Evolutionary conservation across 179 eudicot genomes (phyloP), one percentile per base, ranked within the genome.

Genomic region (Drosera spatulata): DNA sequence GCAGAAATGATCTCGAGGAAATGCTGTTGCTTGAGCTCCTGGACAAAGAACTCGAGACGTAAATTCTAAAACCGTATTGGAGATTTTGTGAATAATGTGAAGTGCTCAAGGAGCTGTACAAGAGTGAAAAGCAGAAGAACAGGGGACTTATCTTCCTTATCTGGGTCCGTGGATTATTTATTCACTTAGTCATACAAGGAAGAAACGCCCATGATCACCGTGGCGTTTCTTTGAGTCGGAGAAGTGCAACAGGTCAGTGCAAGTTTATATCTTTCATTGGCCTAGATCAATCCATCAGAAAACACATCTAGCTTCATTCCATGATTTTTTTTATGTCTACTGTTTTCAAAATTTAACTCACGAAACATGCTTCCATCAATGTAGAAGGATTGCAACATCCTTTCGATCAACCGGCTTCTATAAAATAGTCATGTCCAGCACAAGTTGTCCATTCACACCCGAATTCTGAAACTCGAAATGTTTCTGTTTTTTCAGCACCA

Each of bases 381-480:
- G 55, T 85, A 58, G 73, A 82, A 58, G 78, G 80, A 9, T 82
- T 85, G 52, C 77, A 85, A 63, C 85, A 82, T 78, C 87, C 85
- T 50, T 86, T 3, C 85, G 85, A 56, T 85, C 91, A 91, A 85
- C 85, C 41, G 85, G 85, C 68, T 68, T 74, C 50, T 85, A 87
- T 69, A 88, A 85, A 69, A 70, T 85, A 7, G 85, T 87, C 76
- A 73, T 88, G 82, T 85, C 83, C 89, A 85, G 85, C 59, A 93
- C 33, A 22, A 22, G 33, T 22, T 22, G 33, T 22, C 33, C 33
- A 22, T 22, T 22, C 33, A 1, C 33, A 22, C 1, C 33, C 33
- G 33, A 22, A 22, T 22, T 22, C 33, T 22, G 33, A 22, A 22
- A 22, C 33, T 22, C 33, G 33, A 22, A 22, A 22, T 22, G 33